Base-by-base conservation (phyloP, 176 grass and related monocot species). In the Ensete glaucum region DNA sequence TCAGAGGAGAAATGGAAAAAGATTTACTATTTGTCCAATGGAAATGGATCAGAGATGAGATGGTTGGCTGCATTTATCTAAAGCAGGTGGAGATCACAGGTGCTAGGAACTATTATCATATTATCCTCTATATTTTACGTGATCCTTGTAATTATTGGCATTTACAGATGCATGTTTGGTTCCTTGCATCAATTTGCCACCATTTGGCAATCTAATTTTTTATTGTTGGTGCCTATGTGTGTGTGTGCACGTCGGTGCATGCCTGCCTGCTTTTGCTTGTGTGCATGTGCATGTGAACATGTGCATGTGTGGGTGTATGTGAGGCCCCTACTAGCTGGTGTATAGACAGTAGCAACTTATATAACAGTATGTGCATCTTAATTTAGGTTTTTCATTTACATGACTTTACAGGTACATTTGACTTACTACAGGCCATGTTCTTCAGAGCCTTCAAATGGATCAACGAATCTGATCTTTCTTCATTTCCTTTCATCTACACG, bases 1-100 rank as follows among this genome's bases (percentile, higher is more conserved):
- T 99, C 90, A 54, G 95, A 94, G 48, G 95, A 94, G 63, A 94
- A 81, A 54, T 99, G 90, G 90, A 94, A 99, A 88, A 99, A 99
- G 64, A 87, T 89, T 34, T 94, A 89, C 78, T 99, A 91, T 77
- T 87, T 99, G 81, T 88, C 95, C 53, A 99, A 99, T 89, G 90
- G 95, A 89, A 99, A 99, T 79, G 95, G 90, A 60, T 93, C 88
- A 53, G 95, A 99, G 84, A 89, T 99, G 90, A 90, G 90, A 73
- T 99, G 88, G 95, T 78, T 99, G 86, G 88, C 88, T 77, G 59
- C 90, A 79, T 94, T 99, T 82, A 83, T 93, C 78, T 99, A 84
- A 91, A 67, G 65, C 60, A 82, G 20, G 52, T 9, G 67, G 77
- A 75, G 12, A 51, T 71, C n/a, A 2, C 73, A 79, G 64, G 80